Percentiles rank a stretch among this genome's conserved stretches.
Conservation (phyloP, 1,284 basidiomycete genomes). For the Ustilago vetiveriae region DNA sequence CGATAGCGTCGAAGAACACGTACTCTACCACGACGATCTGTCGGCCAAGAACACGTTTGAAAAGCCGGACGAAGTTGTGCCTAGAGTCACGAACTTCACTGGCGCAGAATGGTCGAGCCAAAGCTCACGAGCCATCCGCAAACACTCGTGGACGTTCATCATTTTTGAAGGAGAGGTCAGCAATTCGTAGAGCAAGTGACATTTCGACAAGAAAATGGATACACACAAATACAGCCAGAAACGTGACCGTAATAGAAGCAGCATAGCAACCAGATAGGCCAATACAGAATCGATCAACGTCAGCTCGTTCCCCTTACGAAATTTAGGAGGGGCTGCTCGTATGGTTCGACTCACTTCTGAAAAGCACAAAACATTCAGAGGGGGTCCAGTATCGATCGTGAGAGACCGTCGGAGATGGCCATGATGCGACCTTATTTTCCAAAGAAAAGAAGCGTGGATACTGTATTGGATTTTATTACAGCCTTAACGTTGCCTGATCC, state of each 20-base stretch:
- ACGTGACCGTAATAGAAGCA: too few relatives aligned
- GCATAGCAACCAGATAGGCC: too few relatives aligned
- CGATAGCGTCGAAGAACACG: constrained; percentile 34
- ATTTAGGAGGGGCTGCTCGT: too few relatives aligned
- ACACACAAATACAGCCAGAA: too few relatives aligned
- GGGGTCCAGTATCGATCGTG: constrained; percentile 16
- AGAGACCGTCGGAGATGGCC: constrained; percentile 26
- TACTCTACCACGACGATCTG: constrained; percentile 34
- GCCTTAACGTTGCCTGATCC: too few relatives aligned
- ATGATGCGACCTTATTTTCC: constrained; percentile 24
- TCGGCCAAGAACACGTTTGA: constrained; percentile 46
- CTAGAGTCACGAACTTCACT: constrained; percentile 16
- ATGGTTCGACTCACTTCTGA: too few relatives aligned
- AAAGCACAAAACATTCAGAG: too few relatives aligned
- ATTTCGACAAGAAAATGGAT: too few relatives aligned
- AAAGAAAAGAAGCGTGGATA: constrained; percentile 14
- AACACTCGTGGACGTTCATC: constrained; percentile 42
- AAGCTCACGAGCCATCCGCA: constrained; percentile 14
- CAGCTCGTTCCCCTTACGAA: too few relatives aligned
- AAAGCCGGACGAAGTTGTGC: constrained; percentile 31
- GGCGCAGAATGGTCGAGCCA: constrained; percentile 23
- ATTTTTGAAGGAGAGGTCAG: constrained; percentile 20
- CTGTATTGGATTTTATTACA: constrained; percentile 8
- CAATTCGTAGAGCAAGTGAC: too few relatives aligned
- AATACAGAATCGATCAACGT: too few relatives aligned